Conservation (phyloP, 176 grass and related monocot species). For the Musa acuminata region DNA sequence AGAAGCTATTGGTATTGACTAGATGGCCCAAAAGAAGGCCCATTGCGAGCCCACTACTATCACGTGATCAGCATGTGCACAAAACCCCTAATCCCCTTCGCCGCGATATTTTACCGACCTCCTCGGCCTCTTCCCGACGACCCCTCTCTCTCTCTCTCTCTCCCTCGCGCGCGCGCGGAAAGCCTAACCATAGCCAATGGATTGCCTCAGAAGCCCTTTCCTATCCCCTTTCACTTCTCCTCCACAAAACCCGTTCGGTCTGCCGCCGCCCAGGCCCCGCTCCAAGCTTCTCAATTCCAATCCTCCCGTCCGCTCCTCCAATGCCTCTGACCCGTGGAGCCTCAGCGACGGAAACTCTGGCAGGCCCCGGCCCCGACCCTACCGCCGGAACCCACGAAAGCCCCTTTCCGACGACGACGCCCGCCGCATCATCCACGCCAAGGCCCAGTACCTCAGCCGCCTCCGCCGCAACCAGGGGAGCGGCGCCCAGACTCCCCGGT, state of each 20-base stretch:
- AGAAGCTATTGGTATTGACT: too few relatives aligned
- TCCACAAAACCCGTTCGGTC: conserved; percentile 18
- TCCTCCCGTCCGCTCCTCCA: conserved; percentile 10
- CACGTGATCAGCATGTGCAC: conserved; percentile 21
- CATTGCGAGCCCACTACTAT: not conserved
- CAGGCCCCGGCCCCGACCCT: conserved; percentile 10
- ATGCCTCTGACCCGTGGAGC: conserved; percentile 32
- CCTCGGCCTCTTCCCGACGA: too few relatives aligned
- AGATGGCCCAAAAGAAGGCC: not conserved
- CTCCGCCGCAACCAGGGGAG: conserved; percentile 65
- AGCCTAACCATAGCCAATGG: not conserved
- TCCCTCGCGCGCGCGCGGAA: not conserved
- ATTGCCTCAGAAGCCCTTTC: conserved; percentile 16
- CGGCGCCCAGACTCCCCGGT: conserved; percentile 56
- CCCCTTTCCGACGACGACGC: conserved; percentile 31
- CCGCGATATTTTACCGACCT: not conserved
- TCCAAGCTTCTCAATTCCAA: not conserved
- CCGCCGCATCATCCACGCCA: conserved; percentile 57
- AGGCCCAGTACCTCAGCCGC: conserved; percentile 59
- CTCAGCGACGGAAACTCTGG: conserved; percentile 40
- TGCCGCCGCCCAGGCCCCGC: not conserved
- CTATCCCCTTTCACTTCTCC: conserved; percentile 24
- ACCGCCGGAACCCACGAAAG: conserved; percentile 25
- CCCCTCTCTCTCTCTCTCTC: not conserved
- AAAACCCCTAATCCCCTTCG: not conserved